Percentiles rank a stretch among this genome's conserved stretches.
These are phyloP conservation scores for Tulasnella calospora DNA, from an alignment of 768 basidiomycete genomes.

Conservation along the genomic window DNA sequence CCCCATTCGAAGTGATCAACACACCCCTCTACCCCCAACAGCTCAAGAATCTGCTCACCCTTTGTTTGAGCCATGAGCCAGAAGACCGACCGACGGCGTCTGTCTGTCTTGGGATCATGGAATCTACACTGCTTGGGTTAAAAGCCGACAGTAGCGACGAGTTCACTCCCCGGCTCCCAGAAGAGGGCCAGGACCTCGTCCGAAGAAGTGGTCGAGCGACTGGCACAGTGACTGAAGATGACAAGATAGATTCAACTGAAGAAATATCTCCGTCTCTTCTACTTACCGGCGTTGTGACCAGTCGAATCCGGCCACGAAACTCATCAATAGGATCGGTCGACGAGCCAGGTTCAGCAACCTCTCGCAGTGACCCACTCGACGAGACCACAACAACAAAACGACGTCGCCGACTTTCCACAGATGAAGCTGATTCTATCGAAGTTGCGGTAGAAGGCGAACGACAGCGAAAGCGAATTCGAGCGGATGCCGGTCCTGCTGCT, in stretches of 20 bases:
- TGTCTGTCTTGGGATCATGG: not conserved
- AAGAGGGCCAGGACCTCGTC: too few relatives aligned
- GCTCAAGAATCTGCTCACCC: not conserved
- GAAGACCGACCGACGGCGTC: not conserved
- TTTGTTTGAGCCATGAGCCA: not conserved
- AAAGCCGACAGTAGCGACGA: too few relatives aligned
- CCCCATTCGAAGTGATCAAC: not conserved
- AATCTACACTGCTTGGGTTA: not conserved
- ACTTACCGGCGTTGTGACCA: not conserved
- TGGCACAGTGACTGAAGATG: too few relatives aligned
- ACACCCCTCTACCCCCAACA: not conserved
- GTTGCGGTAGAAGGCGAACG: constrained; percentile 4
- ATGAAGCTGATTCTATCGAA: not conserved
- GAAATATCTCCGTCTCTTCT: too few relatives aligned
- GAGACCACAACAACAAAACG: not conserved
- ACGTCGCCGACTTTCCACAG: not conserved
- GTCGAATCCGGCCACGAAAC: not conserved
- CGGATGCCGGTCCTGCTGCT: not conserved
- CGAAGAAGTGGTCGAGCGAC: too few relatives aligned
- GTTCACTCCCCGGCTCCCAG: too few relatives aligned
- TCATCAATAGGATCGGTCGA: not conserved
- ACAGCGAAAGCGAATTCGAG: constrained; percentile 11
- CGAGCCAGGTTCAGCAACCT: not conserved
- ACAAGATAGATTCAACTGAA: too few relatives aligned
- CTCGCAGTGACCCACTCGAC: not conserved